Evolutionary conservation across 805 yeast genomes (phyloP).

Genomic region (Barnettozyma populi): DNA sequence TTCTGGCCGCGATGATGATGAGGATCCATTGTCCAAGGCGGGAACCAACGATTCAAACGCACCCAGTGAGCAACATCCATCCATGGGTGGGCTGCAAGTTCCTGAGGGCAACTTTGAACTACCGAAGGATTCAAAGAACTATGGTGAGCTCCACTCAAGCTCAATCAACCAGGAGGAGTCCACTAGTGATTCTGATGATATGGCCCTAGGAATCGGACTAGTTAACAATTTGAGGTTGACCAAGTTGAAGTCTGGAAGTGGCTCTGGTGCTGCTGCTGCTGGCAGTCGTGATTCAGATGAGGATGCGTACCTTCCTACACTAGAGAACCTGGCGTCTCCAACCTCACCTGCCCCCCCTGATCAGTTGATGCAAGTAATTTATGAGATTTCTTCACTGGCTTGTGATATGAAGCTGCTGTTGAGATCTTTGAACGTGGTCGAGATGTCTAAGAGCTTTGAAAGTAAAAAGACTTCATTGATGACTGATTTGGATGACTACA

Average conservation of each 20-base stretch:
- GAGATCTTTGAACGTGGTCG: constrained; percentile 48
- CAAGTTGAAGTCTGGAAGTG: constrained; percentile 19
- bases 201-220: constrained; percentile 25
- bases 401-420: constrained; percentile 61
- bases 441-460: constrained; percentile 39
- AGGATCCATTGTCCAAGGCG: neutral
- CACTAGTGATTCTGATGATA: constrained; percentile 24
- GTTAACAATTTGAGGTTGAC: constrained; percentile 11
- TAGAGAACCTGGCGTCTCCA: constrained; percentile 54
- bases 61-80: neutral
- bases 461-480: constrained; percentile 24
- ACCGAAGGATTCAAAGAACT: neutral
- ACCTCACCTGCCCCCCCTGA: constrained; percentile 52
- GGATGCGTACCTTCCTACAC: constrained; percentile 32
- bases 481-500: constrained; percentile 15
- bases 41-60: neutral
- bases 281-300: constrained; percentile 3
- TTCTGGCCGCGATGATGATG: constrained; percentile 8
- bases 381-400: constrained; percentile 55
- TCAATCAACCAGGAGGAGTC: constrained; percentile 19
- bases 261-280: constrained; percentile 16
- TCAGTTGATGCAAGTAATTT: constrained; percentile 49
- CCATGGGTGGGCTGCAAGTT: constrained; percentile 14
- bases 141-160: constrained; percentile 7
- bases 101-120: constrained; percentile 17